phyloP scores from a whole-genome alignment of 495 filamentous ascomycete species.

The Extremus antarcticus region DNA sequence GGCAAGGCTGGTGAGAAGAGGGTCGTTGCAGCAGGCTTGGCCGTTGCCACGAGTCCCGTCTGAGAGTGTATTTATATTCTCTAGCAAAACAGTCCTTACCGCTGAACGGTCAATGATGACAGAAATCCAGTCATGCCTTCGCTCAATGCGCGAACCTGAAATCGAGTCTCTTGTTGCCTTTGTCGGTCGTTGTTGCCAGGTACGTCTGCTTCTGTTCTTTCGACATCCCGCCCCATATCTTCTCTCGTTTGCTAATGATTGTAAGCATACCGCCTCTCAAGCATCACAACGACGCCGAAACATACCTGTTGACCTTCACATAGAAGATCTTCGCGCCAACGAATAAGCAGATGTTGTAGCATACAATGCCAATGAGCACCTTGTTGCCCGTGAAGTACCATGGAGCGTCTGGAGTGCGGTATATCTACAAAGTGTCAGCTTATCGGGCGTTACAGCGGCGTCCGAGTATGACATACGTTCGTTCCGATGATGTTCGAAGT shows the following conservation, averaged over 20 bases:
- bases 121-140: too few species aligned
- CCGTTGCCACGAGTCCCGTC: too few species aligned
- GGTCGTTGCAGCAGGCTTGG: too few species aligned
- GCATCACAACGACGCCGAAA: neutral
- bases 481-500: slow-evolving; percentile 30
- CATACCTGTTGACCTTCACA: slow-evolving; percentile 35
- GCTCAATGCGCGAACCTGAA: slow-evolving; percentile 19
- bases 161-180: slow-evolving; percentile 17
- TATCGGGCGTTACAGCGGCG: slow-evolving; percentile 22
- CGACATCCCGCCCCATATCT: slow-evolving; percentile 30
- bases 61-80: too few species aligned
- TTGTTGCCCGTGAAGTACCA: slow-evolving; percentile 37
- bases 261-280: neutral
- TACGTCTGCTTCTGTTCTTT: slow-evolving; percentile 29
- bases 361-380: slow-evolving; percentile 32
- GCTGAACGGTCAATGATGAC: too few species aligned
- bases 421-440: slow-evolving; percentile 21
- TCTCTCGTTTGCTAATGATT: slow-evolving; percentile 28
- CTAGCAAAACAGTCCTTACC: too few species aligned
- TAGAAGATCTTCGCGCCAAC: slow-evolving; percentile 28
- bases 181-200: slow-evolving; percentile 17
- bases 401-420: slow-evolving; percentile 30
- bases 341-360: slow-evolving; percentile 29
- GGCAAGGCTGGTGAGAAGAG: too few species aligned
- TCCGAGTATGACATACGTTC: slow-evolving; percentile 25